Evolutionary conservation across 2,329 filamentous ascomycete genomes (phyloP), one percentile per base, ranked within the genome.

Genomic region (Fusarium fracticaudum): DNA sequence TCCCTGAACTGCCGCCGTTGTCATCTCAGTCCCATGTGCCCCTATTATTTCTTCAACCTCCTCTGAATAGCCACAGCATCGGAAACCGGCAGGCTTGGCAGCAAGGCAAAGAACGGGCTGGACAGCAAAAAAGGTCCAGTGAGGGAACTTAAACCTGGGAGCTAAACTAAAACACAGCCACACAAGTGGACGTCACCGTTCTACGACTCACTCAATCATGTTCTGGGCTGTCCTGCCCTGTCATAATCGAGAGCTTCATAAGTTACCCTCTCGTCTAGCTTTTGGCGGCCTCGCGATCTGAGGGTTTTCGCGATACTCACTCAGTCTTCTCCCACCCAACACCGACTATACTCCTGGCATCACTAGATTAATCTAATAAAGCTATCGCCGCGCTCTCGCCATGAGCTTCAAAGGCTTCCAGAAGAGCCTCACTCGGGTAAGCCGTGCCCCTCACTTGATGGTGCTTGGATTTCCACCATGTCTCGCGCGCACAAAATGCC

Each of bases 331-430:
- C 43, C 24, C 44, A 40, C 62, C 58, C 45, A 41, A 48, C 43
- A 69, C 65, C 73, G 58, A 61, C 51, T 58, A 15, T 54, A 45
- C 58, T 55, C 59, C 57, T 50, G 45, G 37, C 54, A 47, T 43
- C 67, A 33, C 57, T 59, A 44, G 41, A 48, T 64, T 29, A 61
- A 53, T 51, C 43, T 51, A 57, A 55, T 33, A 72, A 53, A 35
- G 33, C 48, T 22, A 33, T 44, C 41, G 53, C 31, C 58, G n/a
- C 64, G 72, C 73, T 62, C 64, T 65, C 80, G 80, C 61, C 81
- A 98, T 99, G 96, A 98, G 95, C 90, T 95, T 98, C 89, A 97
- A 96, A 85, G 96, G 96, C 80, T 94, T 99, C 80, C 91, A 93
- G 83, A 98, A 98, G 88, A 93, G 93, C 86, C 87, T 98, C 81